Conservation (phyloP, 2,329 filamentous ascomycete species). For the Dendryphion nanum region DNA sequence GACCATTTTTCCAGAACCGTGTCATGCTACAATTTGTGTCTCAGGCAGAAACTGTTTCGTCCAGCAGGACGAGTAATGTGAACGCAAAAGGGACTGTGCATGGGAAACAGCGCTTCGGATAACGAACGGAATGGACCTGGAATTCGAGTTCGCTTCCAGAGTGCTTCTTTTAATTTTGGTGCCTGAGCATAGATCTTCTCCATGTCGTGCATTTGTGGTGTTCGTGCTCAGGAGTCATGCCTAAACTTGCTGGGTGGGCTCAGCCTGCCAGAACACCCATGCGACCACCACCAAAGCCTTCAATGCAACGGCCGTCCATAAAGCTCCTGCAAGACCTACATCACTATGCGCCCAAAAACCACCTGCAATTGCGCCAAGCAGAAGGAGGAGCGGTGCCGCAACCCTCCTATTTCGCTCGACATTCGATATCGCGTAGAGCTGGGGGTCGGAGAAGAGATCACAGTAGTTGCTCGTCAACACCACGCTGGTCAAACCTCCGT, state of each 20-base stretch:
- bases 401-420: conserved; percentile 54
- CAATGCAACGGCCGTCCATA: conserved; percentile 48
- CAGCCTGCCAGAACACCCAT: conserved; percentile 44
- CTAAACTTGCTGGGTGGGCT: conserved; percentile 19
- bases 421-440: conserved; percentile 48
- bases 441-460: conserved; percentile 69
- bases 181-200: no score
- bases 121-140: no score
- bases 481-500: conserved; percentile 71
- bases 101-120: no score
- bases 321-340: conserved; percentile 51
- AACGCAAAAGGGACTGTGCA: no score
- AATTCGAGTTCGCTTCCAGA: not conserved
- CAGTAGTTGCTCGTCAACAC: conserved; percentile 81
- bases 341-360: conserved; percentile 55
- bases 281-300: conserved; percentile 40
- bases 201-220: no score
- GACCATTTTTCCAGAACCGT: no score
- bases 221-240: no score
- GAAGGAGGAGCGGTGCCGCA: conserved; percentile 51
- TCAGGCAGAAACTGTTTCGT: no score
- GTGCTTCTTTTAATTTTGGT: not conserved
- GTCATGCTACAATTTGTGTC: no score
- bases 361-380: conserved; percentile 55
- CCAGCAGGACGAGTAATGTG: no score